Evolutionary conservation across 495 filamentous ascomycete genomes (phyloP).

Genomic region (Viridothelium virens): DNA sequence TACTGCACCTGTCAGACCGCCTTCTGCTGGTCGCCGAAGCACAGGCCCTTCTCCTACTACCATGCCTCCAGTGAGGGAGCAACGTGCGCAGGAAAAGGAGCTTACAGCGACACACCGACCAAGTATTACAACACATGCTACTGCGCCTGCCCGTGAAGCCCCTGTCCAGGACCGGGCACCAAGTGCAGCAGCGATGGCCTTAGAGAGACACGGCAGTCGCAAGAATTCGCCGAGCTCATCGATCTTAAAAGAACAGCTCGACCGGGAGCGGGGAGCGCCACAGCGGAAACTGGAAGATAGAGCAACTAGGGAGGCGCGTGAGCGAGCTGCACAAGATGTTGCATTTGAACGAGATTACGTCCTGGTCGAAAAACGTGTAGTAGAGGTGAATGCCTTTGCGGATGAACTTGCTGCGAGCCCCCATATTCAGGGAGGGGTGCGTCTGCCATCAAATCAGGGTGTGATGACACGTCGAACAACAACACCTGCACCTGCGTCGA

Average conservation of each 20-base stretch:
- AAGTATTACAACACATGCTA: constrained; percentile 42
- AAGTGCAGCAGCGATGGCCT: constrained; percentile 28
- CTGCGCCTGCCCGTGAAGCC: constrained; percentile 56
- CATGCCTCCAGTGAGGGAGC: constrained; percentile 13
- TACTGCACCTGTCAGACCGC: neutral
- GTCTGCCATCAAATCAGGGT: constrained; percentile 27
- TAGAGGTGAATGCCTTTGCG: constrained; percentile 94
- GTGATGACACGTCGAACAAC: constrained; percentile 61
- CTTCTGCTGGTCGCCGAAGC: constrained; percentile 1
- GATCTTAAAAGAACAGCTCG: constrained; percentile 40
- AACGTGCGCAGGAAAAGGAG: constrained; percentile 16
- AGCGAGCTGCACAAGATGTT: constrained; percentile 75
- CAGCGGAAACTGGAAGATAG: constrained; percentile 28
- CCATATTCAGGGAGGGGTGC: constrained; percentile 25
- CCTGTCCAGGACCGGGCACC: constrained; percentile 31
- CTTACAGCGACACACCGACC: constrained; percentile 30
- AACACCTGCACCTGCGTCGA: constrained; percentile 50
- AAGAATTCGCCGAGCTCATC: constrained; percentile 43
- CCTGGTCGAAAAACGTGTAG: constrained; percentile 84
- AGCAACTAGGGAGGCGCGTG: constrained; percentile 51
- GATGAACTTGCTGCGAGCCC: constrained; percentile 84
- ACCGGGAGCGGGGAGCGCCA: constrained; percentile 28
- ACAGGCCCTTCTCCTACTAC: constrained; percentile 5
- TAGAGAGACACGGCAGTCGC: constrained; percentile 45
- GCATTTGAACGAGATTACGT: constrained; percentile 92